phyloP scores from a whole-genome alignment of 2,329 filamentous ascomycete species.

The Neonectria faginata region DNA sequence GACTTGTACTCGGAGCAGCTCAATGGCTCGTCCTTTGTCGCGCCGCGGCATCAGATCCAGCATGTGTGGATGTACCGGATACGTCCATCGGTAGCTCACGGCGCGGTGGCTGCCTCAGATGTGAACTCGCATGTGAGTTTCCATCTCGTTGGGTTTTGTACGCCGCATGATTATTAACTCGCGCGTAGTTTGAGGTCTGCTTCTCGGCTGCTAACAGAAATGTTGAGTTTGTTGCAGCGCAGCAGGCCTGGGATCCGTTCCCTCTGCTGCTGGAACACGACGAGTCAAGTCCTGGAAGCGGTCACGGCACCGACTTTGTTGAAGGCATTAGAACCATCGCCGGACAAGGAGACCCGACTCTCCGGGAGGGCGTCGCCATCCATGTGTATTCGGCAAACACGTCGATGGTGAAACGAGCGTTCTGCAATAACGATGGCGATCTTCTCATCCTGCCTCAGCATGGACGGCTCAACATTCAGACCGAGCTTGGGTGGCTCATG shows the following conservation, averaged over 20 bases:
- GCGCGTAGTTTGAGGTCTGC: conserved; percentile 50
- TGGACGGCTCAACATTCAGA: conserved; percentile 78
- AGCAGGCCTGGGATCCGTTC: conserved; percentile 63
- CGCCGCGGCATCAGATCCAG: conserved; percentile 45
- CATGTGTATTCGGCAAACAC: conserved; percentile 59
- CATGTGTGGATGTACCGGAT: conserved; percentile 52
- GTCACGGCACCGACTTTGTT: conserved; percentile 54
- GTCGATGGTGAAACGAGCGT: conserved; percentile 58
- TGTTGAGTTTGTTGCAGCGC: conserved; percentile 58
- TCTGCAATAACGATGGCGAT: conserved; percentile 71
- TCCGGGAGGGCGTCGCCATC: conserved; percentile 59
- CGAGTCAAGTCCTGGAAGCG: neutral
- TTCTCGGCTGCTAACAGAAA: conserved; percentile 60
- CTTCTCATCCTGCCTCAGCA: conserved; percentile 80
- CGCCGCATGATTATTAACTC: neutral
- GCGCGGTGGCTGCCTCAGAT: conserved; percentile 35
- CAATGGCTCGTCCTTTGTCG: conserved; percentile 55
- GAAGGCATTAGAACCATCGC: conserved; percentile 59
- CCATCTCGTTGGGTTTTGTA: neutral
- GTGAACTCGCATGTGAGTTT: conserved; percentile 45
- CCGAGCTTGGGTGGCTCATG: conserved; percentile 77
- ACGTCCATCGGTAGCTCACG: conserved; percentile 49
- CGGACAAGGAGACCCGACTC: conserved; percentile 60
- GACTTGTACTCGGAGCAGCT: conserved; percentile 61
- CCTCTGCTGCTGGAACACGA: conserved; percentile 30